Evolutionary conservation across 2,329 filamentous ascomycete species (phyloP).

Genomic region (Trichoderma citrinoviride): DNA sequence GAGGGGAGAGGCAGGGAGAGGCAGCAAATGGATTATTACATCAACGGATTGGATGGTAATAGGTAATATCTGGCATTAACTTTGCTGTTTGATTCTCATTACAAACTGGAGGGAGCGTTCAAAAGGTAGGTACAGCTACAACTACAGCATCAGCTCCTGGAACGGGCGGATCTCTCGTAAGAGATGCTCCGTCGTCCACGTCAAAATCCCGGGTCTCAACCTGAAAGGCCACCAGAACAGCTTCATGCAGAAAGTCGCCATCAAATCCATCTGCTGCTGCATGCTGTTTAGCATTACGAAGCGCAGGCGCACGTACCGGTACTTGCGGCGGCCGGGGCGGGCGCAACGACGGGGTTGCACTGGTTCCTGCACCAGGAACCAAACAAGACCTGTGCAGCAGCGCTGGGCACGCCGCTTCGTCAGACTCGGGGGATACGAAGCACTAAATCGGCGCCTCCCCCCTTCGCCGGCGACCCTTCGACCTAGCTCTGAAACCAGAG

Average conservation of each 20-base stretch:
- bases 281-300: too few species aligned
- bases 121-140: too few species aligned
- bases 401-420: constrained; percentile 7
- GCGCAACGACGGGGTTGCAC: constrained; percentile 16
- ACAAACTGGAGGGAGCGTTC: too few species aligned
- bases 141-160: too few species aligned
- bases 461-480: not conserved
- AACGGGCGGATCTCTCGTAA: too few species aligned
- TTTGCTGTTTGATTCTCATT: too few species aligned
- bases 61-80: too few species aligned
- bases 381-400: constrained; percentile 10
- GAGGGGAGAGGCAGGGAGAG: not conserved
- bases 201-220: too few species aligned
- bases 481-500: not conserved
- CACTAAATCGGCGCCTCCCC: constrained; percentile 18
- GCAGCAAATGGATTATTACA: not conserved
- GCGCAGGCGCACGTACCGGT: not conserved
- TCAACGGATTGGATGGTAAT: not conserved
- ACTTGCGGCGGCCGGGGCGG: not conserved
- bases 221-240: too few species aligned
- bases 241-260: too few species aligned
- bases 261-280: too few species aligned
- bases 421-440: constrained; percentile 20
- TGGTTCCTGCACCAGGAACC: constrained; percentile 21
- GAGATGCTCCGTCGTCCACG: too few species aligned